phyloP scores from a whole-genome alignment of 768 basidiomycete genomes.

The Boletus sensibilis region DNA sequence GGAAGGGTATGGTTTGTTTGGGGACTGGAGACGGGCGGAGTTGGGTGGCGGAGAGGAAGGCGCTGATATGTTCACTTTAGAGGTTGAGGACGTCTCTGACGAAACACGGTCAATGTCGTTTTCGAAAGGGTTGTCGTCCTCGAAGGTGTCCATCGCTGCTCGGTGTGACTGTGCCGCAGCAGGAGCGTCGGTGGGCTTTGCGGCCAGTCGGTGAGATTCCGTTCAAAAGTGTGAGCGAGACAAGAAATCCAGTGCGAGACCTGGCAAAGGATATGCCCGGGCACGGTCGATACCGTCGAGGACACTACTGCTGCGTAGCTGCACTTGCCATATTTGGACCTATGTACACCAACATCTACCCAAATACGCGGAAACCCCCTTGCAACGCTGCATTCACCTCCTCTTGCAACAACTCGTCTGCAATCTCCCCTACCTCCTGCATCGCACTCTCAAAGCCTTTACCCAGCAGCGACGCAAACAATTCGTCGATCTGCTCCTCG shows the following conservation, averaged over 20 bases:
- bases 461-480: constrained; percentile 87
- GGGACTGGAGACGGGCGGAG: constrained; percentile 46
- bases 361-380: constrained; percentile 59
- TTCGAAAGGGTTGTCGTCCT: constrained; percentile 71
- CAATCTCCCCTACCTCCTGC: constrained; percentile 29
- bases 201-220: background rate
- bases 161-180: background rate
- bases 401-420: constrained; percentile 29
- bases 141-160: constrained; percentile 40
- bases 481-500: constrained; percentile 93
- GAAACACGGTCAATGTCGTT: constrained; percentile 38
- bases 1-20: constrained; percentile 53
- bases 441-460: constrained; percentile 54
- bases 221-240: background rate
- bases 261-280: background rate
- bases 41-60: constrained; percentile 56
- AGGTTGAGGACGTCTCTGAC: constrained; percentile 38
- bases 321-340: constrained; percentile 28
- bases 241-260: background rate
- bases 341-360: constrained; percentile 35
- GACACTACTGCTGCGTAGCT: constrained; percentile 3
- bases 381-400: constrained; percentile 35
- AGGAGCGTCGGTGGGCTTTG: background rate
- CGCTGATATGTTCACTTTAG: constrained; percentile 41
- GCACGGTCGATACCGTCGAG: background rate